A percentile compares a stretch with the other conserved stretches of the same genome.
Conservation (phyloP, 192 early-diverging fungal genomes). For the Coemansia sp. region DNA sequence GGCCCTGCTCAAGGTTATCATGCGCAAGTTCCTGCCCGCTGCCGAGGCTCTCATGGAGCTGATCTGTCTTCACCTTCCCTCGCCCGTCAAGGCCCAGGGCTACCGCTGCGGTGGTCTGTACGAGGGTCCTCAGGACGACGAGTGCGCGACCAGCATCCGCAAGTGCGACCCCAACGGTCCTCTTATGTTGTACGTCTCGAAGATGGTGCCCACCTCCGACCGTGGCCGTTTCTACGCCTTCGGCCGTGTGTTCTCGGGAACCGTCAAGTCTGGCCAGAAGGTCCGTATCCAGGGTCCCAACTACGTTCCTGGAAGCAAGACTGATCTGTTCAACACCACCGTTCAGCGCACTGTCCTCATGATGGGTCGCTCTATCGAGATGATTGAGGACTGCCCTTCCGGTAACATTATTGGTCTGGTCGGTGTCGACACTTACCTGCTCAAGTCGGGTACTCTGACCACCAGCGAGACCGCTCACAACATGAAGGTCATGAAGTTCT, state of each 20-base stretch:
- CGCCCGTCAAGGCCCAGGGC: slow-evolving; percentile 87
- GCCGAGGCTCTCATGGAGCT: slow-evolving; percentile 97
- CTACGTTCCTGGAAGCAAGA: slow-evolving; percentile 88
- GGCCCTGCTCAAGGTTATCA: slow-evolving; percentile 90
- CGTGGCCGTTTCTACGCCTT: slow-evolving; percentile 99
- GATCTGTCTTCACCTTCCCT: slow-evolving; percentile 98
- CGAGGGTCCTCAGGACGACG: slow-evolving; percentile 95
- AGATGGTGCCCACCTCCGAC: slow-evolving; percentile 99
- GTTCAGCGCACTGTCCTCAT: slow-evolving; percentile 97
- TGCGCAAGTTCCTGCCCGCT: slow-evolving; percentile 98
- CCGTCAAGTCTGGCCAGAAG: slow-evolving; percentile 94
- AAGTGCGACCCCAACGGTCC: slow-evolving; percentile 92
- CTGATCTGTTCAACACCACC: slow-evolving; percentile 69
- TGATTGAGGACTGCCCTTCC: slow-evolving; percentile 97
- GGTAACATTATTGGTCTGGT: slow-evolving; percentile 99
- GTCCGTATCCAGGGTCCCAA: slow-evolving; percentile 99
- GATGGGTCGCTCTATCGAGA: slow-evolving; percentile 98
- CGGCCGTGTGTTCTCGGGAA: slow-evolving; percentile 99
- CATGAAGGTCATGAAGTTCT: slow-evolving; percentile 99
- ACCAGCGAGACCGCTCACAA: slow-evolving; percentile 95
- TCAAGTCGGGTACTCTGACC: slow-evolving; percentile 98
- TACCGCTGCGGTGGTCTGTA: slow-evolving; percentile 94
- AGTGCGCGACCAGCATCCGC: slow-evolving; percentile 14
- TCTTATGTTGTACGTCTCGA: slow-evolving; percentile 99
- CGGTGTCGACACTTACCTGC: slow-evolving; percentile 98